Evolutionary conservation across 2,329 filamentous ascomycete genomes (phyloP), one percentile per base, ranked within the genome.

Genomic region (Penicillium freii): DNA sequence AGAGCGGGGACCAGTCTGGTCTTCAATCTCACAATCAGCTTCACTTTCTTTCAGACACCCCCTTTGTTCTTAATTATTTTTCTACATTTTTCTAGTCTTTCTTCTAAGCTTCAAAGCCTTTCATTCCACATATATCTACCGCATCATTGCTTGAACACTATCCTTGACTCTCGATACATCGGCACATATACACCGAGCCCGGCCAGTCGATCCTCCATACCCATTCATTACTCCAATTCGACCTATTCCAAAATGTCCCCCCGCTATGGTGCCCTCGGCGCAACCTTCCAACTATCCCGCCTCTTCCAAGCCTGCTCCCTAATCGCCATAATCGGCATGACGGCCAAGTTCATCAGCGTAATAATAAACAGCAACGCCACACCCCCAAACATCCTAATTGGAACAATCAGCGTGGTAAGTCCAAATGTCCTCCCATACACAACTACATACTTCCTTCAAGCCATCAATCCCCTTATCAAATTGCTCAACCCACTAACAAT

Each of bases 401-500:
- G 87, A 31, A 91, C 90, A 3, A 81, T 96, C 61, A 85, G 85
- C 59, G 85, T 96, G 64, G 92, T 96, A 83, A 70, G 90, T 84
- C 9, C 36, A 83, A 70, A 89, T 84, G 11, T 36, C 15, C 52
- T 29, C 17, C 17, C 1, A 38, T 19, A 10, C 34, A 38, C 8
- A 19, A 9, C 17, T 38, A 5, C 17, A 38, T 19, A 31, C 29
- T 25, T 47, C 25, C 33, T 42, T 47, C 23, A 7, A 10, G 4
- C 1, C 15, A 42, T 17, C 2, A 33, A 33, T 11, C 13, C 13
- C 13, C 13, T 42, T 17, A 17, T 17, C 15, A 36, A 17, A 36
- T 9, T 17, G 2, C 36, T 15, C 40, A 43, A 23, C 29, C 43
- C 45, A 63, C 40, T 39, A n/a, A 47, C 31, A 29, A 9, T 51